These are phyloP conservation scores for Brassica incana DNA, from an alignment of 345 rosid species.

Conservation along the genomic window DNA sequence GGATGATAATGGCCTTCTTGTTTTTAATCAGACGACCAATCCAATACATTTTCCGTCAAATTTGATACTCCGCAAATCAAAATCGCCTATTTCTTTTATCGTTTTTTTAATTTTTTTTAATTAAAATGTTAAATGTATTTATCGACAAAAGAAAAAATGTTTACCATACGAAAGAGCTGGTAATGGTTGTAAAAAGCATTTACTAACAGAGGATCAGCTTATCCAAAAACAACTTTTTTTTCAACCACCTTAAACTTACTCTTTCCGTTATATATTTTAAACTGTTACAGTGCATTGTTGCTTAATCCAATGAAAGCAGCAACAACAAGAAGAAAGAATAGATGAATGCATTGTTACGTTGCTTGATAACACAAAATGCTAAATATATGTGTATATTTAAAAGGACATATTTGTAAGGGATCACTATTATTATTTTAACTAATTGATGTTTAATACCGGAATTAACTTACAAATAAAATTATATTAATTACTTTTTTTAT, in stretches of 20 bases:
- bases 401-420: too few relatives aligned
- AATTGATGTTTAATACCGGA: too few relatives aligned
- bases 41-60: constrained; percentile 36
- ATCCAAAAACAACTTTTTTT: neutral
- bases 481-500: too few relatives aligned
- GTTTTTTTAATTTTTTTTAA: neutral
- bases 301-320: neutral
- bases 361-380: neutral
- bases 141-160: too few relatives aligned
- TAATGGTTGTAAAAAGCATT: too few relatives aligned
- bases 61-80: constrained; percentile 31
- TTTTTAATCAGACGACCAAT: constrained; percentile 40
- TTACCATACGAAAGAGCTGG: too few relatives aligned
- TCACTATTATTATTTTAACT: too few relatives aligned
- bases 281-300: neutral
- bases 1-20: constrained; percentile 38
- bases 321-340: neutral
- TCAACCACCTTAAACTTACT: constrained; percentile 6
- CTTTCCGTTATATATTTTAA: neutral
- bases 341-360: neutral
- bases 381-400: too few relatives aligned
- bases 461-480: too few relatives aligned
- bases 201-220: too few relatives aligned
- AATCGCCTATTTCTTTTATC: neutral
- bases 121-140: too few relatives aligned